Base-by-base conservation (phyloP, 257 asterid species). In the Solanum peruvianum region DNA sequence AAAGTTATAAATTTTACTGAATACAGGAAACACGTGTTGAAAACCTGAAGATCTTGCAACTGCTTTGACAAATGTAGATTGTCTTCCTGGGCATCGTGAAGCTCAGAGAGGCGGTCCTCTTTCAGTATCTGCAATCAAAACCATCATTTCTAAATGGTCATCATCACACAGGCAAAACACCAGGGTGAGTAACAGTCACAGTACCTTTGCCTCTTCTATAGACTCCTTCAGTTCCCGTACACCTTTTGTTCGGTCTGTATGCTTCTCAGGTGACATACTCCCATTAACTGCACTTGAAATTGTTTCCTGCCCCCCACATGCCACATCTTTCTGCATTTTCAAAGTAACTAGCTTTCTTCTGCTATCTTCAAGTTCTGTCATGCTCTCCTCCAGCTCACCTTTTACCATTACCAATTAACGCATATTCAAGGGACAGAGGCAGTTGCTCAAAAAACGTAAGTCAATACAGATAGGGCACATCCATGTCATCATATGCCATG, bases 41-140 rank as follows among this genome's bases (percentile, higher is more conserved):
- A 84, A 90, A 97, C 99, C 99, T 97, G 94, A 90, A 92, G 98
- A 90, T 97, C 98, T 62, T 94, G 96, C 90, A 97, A 92, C 95
- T 97, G 98, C 92, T 95, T 97, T 89, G 94, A 90, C 92, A 94
- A 90, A 83, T 87, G 89, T 78, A 86, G 84, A 89, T 97, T 94
- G 92, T 97, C 99, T 81, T 97, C 98, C 87, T 87, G 94, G 72
- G 97, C 94, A 90, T 94, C 97, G 90, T 91, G 95, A 93, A 97
- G 96, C 93, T 97, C 99, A 39, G 98, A 87, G 87, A 91, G 95
- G 83, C 99, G 98, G 89, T 95, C 97, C 86, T 93, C 97, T 33
- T 97, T 97, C 88, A 95, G 92, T 58, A 91, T 95, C 99, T 95
- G 89, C 90, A 92, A 86, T 87, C 83, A 86, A 85, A 89, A 73